Evolutionary conservation across 1,284 basidiomycete species (phyloP).

Genomic region (Xerocomus amazonicus): DNA sequence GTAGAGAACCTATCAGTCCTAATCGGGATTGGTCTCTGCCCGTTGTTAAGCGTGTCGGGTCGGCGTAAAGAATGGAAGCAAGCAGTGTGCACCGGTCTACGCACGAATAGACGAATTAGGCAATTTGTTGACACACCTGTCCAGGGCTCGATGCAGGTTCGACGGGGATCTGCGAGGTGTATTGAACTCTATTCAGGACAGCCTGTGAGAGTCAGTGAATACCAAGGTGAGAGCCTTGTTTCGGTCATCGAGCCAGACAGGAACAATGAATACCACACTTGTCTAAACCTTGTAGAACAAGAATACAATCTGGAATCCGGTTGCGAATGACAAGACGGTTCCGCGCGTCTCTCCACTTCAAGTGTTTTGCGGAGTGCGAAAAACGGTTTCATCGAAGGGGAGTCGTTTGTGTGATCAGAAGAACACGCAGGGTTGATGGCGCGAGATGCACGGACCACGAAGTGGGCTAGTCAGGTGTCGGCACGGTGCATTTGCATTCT

Average conservation of each 20-base stretch:
- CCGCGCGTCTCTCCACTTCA: background rate
- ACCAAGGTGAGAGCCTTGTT: background rate
- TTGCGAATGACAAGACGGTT: background rate
- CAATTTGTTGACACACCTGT: constrained; percentile 13
- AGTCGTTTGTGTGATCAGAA: constrained; percentile 2
- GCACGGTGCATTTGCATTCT: constrained; percentile 25
- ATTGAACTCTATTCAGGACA: constrained; percentile 3
- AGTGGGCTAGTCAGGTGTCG: constrained; percentile 14
- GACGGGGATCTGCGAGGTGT: constrained; percentile 18
- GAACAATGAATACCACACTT: background rate
- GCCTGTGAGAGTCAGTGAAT: background rate
- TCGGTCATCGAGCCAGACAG: constrained; percentile 1
- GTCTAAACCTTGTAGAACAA: background rate
- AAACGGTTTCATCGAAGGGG: constrained; percentile 6
- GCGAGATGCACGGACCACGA: constrained; percentile 23
- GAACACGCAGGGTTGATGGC: constrained; percentile 15
- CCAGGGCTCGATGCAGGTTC: constrained; percentile 20
- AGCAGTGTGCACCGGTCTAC: constrained; percentile 1
- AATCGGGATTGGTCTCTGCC: constrained; percentile 16
- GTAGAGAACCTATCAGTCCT: constrained; percentile 3
- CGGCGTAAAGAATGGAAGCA: constrained; percentile 30
- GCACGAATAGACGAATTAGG: constrained; percentile 12
- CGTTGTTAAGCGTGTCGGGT: constrained; percentile 26
- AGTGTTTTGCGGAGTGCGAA: constrained; percentile 4
- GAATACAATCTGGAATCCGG: background rate